Evolutionary conservation across 495 filamentous ascomycete species (phyloP).

Genomic region (Penicillium angulare): DNA sequence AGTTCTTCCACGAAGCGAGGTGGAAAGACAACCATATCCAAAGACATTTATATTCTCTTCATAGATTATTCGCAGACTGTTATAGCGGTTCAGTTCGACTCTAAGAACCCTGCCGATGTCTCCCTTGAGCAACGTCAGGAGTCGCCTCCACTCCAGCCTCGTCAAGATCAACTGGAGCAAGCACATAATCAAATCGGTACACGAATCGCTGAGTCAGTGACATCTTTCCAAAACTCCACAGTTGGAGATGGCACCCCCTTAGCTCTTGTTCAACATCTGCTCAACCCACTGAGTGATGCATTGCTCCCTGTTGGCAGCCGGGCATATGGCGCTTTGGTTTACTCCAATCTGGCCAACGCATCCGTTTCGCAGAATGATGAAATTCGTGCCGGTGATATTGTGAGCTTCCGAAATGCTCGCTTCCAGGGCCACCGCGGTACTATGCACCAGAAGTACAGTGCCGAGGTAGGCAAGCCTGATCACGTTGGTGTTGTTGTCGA

Average conservation of each 20-base stretch:
- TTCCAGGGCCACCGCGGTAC: conserved; percentile 95
- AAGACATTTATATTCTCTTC: conserved; percentile 82
- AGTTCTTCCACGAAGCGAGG: conserved; percentile 64
- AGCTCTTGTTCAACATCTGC: conserved; percentile 72
- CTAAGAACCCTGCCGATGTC: conserved; percentile 67
- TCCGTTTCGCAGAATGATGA: conserved; percentile 86
- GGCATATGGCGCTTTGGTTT: conserved; percentile 87
- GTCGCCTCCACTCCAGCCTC: conserved; percentile 70
- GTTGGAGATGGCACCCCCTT: conserved; percentile 82
- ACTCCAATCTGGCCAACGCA: conserved; percentile 91
- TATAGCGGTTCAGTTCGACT: conserved; percentile 77
- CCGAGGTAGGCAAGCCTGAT: conserved; percentile 87
- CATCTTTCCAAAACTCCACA: conserved; percentile 67
- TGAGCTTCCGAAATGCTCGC: conserved; percentile 88
- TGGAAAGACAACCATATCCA: conserved; percentile 66
- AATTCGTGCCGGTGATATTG: conserved; percentile 90
- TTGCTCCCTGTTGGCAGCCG: conserved; percentile 80
- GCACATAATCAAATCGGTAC: conserved; percentile 75
- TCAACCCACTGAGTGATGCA: conserved; percentile 68
- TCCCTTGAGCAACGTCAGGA: conserved; percentile 85
- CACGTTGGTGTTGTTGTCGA: conserved; percentile 96
- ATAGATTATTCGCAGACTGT: conserved; percentile 96
- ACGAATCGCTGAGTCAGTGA: conserved; percentile 66
- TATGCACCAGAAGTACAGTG: conserved; percentile 89
- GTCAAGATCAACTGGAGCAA: conserved; percentile 92